Base-by-base conservation (phyloP, 164 flowering plant species). In the Taxillus chinensis region DNA sequence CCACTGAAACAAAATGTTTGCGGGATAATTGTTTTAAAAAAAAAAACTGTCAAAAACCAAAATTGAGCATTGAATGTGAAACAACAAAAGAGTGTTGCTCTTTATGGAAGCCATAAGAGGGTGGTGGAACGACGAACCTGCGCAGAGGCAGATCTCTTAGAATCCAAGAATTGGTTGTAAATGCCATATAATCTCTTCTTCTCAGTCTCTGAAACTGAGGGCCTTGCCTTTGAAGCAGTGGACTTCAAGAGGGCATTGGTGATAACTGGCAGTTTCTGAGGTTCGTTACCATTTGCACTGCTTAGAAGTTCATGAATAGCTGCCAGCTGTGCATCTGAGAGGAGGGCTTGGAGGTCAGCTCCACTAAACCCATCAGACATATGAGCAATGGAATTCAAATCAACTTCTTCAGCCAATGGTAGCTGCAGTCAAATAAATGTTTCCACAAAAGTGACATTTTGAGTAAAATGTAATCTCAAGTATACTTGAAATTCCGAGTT, bases 321-420 rank as follows among this genome's bases (percentile, higher is more conserved):
- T 40, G 78, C 90, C 59, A 90, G 90, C 70, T 93, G 96, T 27
- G 96, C 86, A 75, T 90, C 98, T 40, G 97, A 93, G 27, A 93
- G 85, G 61, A 93, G 88, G 41, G 98, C 98, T 77, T 90, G 96
- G 48, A 93, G 92, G 65, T 93, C 98, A 40, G 98, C 98, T 55
- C 98, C 98, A 64, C 97, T 93, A 51, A 90, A 90, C 59, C 98
- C 98, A 64, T 88, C 92, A n/a, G 98, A 90, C 74, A 80, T 68
- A 65, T 70, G 61, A 60, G 98, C 96, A 65, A 89, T 73, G 51
- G 77, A 72, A 11, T 75, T 85, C 74, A 93, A 73, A 63, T 88
- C 86, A 64, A 86, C 84, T 67, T 84, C 89, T 66, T 59, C 53
- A 27, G 84, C 88, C 73, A 90, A 59, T 45, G 92, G 93, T 62